phyloP scores from a whole-genome alignment of 2,329 filamentous ascomycete species.

The Microsporum audouinii region DNA sequence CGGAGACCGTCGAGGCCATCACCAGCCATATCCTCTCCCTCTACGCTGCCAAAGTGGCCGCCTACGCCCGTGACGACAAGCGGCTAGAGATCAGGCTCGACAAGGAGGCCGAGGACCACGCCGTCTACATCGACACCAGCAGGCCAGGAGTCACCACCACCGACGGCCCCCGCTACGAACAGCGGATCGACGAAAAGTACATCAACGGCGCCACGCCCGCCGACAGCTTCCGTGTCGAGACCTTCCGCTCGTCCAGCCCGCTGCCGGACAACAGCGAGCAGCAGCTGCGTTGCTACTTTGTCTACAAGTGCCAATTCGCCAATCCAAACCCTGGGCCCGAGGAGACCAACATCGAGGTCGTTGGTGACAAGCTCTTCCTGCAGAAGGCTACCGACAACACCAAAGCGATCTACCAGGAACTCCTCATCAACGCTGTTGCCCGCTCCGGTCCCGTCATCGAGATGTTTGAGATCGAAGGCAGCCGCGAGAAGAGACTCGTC shows the following conservation, averaged over 20 bases:
- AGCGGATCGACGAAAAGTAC: constrained; percentile 89
- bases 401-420: constrained; percentile 87
- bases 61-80: constrained; percentile 86
- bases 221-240: constrained; percentile 85
- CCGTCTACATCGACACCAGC: constrained; percentile 97
- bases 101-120: constrained; percentile 88
- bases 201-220: constrained; percentile 63
- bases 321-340: constrained; percentile 59
- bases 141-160: constrained; percentile 68
- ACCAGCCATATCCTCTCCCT: constrained; percentile 90
- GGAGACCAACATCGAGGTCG: constrained; percentile 81
- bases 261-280: constrained; percentile 65
- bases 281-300: constrained; percentile 92
- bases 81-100: constrained; percentile 87
- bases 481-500: constrained; percentile 84
- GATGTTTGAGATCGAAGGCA: constrained; percentile 88
- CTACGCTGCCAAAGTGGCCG: constrained; percentile 92
- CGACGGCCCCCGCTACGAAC: constrained; percentile 80
- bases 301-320: constrained; percentile 90
- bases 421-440: constrained; percentile 72
- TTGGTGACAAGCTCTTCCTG: constrained; percentile 86
- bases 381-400: constrained; percentile 95
- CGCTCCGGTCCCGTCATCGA: constrained; percentile 93
- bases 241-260: constrained; percentile 80
- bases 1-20: constrained; percentile 75